Conservation (phyloP, 2,329 filamentous ascomycete species). For the Ceratocystis diversiconidia region DNA sequence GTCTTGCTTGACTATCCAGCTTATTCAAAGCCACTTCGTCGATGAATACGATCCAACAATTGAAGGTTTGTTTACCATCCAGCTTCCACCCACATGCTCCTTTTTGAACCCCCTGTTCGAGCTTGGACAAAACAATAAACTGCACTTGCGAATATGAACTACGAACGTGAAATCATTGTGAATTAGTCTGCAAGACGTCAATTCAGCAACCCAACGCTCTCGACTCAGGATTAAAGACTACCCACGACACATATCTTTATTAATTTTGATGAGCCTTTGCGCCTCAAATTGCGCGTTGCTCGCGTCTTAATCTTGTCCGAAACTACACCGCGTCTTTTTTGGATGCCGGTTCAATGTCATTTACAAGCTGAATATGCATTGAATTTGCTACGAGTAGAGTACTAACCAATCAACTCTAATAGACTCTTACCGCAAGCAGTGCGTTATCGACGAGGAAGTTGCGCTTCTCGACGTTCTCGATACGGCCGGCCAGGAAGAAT, state of each 20-base stretch:
- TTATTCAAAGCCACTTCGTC: slow-evolving; percentile 92
- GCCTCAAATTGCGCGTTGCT: neutral
- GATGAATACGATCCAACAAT: slow-evolving; percentile 99
- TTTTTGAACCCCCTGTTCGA: neutral
- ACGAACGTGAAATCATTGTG: too few species aligned
- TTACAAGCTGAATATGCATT: neutral
- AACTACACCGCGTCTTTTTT: neutral
- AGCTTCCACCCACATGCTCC: slow-evolving; percentile 12
- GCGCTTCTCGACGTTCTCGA: slow-evolving; percentile 95
- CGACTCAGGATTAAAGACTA: too few species aligned
- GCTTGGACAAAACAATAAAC: neutral
- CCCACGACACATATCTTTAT: too few species aligned
- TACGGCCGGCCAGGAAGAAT: slow-evolving; percentile 96
- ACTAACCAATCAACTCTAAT: neutral
- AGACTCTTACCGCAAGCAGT: slow-evolving; percentile 99
- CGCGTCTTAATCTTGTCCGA: neutral
- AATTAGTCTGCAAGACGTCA: too few species aligned
- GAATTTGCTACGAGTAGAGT: neutral
- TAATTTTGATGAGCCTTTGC: neutral
- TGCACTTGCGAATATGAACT: neutral
- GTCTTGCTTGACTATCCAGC: slow-evolving; percentile 96
- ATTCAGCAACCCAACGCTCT: too few species aligned
- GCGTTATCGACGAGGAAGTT: slow-evolving; percentile 95
- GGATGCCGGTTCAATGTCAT: neutral
- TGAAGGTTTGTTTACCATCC: slow-evolving; percentile 53